Conservation (phyloP, 345 rosid genomes). For the Populus nigra region DNA sequence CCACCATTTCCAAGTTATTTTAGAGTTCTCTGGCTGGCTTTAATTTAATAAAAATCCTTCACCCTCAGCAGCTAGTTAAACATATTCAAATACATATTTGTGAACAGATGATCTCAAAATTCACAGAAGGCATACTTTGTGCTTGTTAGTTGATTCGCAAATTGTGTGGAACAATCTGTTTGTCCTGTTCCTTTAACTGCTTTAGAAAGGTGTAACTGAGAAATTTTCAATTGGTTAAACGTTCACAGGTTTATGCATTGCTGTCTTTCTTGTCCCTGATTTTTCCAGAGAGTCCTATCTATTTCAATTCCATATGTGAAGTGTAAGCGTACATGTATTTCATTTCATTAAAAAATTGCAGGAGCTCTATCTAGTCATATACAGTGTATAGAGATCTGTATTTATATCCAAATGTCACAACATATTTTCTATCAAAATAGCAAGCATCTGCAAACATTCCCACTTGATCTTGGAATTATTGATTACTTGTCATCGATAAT, state of each 20-base stretch:
- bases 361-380: neutral
- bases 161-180: neutral
- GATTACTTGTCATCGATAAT: neutral
- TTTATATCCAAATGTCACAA: neutral
- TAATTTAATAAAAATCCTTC: neutral
- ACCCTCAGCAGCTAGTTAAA: neutral
- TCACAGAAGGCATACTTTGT: neutral
- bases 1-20: no score
- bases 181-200: neutral
- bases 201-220: neutral
- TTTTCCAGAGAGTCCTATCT: conserved; percentile 68
- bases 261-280: conserved; percentile 89
- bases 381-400: neutral
- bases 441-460: neutral
- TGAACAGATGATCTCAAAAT: neutral
- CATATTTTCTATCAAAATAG: neutral
- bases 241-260: conserved; percentile 75
- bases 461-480: neutral
- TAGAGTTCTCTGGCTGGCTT: neutral
- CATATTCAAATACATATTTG: neutral
- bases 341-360: neutral
- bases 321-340: conserved; percentile 56
- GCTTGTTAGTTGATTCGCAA: neutral
- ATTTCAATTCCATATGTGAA: conserved; percentile 92
- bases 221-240: neutral